Evolutionary conservation across 768 basidiomycete species (phyloP), one percentile per base, ranked within the genome.

Genomic region (Tylopilus felleus): DNA sequence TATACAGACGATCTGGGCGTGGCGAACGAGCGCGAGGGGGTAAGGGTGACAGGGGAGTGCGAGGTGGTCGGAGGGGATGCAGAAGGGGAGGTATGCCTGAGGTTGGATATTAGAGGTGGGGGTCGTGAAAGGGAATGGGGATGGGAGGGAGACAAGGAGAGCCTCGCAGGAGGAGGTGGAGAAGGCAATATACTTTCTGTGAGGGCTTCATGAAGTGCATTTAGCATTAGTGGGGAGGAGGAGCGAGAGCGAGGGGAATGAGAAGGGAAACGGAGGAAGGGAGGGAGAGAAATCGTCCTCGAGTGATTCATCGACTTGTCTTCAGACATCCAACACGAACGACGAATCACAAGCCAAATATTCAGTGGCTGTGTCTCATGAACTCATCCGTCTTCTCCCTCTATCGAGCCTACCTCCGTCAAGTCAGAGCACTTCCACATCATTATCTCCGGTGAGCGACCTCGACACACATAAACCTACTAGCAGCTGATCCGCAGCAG

Each of bases 41-140:
- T 40, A 31, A 56, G 49, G 14, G 51, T 59, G 52, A 53, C 47
- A 8, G 57, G 45, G 8, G 58, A 56, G 38, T 45, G 59, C 38
- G 57, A 60, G 12, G 64, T 74, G 61, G 13, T 75, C 0, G 84
- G 81, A 14, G 86, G 69, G 1, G 83, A 81, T 7, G 83, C 73
- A 8, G 81, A 85, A 23, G 88, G 86, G 23, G 86, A 76, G 0
- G 86, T 82, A 2, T 80, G 75, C 43, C 84, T 80, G 49, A 86
- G 74, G 58, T 65, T 75, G 61, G 80, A 78, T 49, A 85, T 67
- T 50, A 81, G 76, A 8, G 79, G 77, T 8, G 83, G 83, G 1
- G 78, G 74, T 28, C 75, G 74, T 0, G 72, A 60, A 27, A 77
- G 66, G n/a, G 62, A 52, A 19, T 56, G 71, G 10, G 73, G 57